phyloP scores from a whole-genome alignment of 495 filamentous ascomycete species.

The Hypoxylon trugodes region DNA sequence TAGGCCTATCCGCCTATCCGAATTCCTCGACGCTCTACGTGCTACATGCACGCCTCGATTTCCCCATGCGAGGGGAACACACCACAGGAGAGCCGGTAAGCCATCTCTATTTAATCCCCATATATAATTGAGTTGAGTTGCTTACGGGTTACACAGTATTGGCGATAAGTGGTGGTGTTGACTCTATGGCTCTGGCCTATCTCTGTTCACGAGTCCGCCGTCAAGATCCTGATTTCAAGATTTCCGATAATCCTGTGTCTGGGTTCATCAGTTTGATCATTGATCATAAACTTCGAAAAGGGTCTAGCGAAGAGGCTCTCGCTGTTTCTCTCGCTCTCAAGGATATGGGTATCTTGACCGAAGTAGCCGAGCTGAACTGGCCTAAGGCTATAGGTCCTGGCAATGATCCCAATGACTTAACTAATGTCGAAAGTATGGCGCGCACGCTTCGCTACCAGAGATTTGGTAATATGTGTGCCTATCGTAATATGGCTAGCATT shows the following conservation, averaged over 20 bases:
- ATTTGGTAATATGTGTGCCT: constrained; percentile 68
- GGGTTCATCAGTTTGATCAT: constrained; percentile 74
- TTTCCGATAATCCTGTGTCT: constrained; percentile 50
- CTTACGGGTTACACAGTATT: constrained; percentile 61
- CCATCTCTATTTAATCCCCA: not conserved
- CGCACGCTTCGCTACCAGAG: constrained; percentile 76
- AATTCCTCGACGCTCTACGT: constrained; percentile 63
- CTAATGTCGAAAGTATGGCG: constrained; percentile 81
- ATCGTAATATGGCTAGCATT: constrained; percentile 59
- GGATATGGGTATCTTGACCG: constrained; percentile 37
- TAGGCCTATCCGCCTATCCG: constrained; percentile 56
- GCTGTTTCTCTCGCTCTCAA: constrained; percentile 64
- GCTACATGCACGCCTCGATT: constrained; percentile 60
- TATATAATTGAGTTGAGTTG: not conserved
- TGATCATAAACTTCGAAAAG: constrained; percentile 76
- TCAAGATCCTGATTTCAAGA: constrained; percentile 32
- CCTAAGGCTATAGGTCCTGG: constrained; percentile 11
- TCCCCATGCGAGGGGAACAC: constrained; percentile 29
- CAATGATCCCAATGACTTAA: constrained; percentile 52
- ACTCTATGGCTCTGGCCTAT: constrained; percentile 91
- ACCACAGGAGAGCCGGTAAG: constrained; percentile 48
- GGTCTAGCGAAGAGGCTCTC: constrained; percentile 72
- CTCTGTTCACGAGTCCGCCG: constrained; percentile 63
- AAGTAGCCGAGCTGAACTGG: constrained; percentile 51
- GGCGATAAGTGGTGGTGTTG: constrained; percentile 90